These are phyloP conservation scores for Helichrysum umbraculigerum DNA, from an alignment of 129 eudicot genomes.

Conservation along the genomic window DNA sequence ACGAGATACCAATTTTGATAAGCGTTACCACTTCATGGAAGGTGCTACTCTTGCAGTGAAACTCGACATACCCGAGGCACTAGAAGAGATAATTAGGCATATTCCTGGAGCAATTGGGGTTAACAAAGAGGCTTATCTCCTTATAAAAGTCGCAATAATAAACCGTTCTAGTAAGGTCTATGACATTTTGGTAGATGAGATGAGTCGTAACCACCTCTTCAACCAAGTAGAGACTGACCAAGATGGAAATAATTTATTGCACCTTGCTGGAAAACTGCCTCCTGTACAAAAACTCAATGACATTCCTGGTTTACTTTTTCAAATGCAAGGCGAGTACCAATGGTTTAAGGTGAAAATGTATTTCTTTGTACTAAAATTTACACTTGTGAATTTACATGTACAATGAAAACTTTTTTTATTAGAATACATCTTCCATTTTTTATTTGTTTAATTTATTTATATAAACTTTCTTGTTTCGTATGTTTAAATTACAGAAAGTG, in stretches of 20 bases:
- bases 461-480: too few species aligned
- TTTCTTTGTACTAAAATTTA: too few species aligned
- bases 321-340: constrained; percentile 25
- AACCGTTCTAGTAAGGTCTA: constrained; percentile 21
- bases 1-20: background rate
- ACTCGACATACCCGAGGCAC: constrained; percentile 14
- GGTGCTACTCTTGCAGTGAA: constrained; percentile 22
- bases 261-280: constrained; percentile 22
- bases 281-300: constrained; percentile 19
- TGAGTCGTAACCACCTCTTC: background rate
- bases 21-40: background rate
- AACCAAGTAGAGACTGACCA: background rate
- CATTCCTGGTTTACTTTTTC: constrained; percentile 24
- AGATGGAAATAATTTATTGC: constrained; percentile 9
- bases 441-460: too few species aligned
- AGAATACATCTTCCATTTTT: too few species aligned
- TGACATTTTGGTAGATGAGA: constrained; percentile 4
- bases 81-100: constrained; percentile 21
- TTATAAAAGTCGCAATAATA: constrained; percentile 7
- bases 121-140: background rate
- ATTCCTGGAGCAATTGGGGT: constrained; percentile 21
- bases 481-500: background rate
- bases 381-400: too few species aligned
- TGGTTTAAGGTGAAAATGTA: constrained; percentile 23
- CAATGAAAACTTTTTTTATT: too few species aligned